phyloP scores from a whole-genome alignment of 2,329 filamentous ascomycete species.

The Triangularia verruculosa region DNA sequence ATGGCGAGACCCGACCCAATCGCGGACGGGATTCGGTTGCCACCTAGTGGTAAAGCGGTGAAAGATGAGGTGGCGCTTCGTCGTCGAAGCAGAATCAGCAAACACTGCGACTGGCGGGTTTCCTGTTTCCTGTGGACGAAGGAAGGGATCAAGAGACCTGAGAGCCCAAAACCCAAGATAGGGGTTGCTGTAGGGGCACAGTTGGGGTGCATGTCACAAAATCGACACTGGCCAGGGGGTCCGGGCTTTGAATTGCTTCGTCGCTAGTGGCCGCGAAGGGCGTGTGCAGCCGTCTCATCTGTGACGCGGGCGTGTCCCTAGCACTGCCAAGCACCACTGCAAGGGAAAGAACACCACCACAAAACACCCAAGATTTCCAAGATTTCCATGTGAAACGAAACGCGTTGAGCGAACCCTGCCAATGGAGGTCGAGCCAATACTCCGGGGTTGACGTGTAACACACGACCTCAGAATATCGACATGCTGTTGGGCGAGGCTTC shows the following conservation, averaged over 20 bases:
- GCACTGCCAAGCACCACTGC: background rate
- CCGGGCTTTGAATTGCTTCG: slow-evolving; percentile 2
- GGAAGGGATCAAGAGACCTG: slow-evolving; percentile 20
- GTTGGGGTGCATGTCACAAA: slow-evolving; percentile 21
- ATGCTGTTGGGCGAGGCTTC: background rate
- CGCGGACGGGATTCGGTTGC: slow-evolving; percentile 11
- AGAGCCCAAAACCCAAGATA: slow-evolving; percentile 28
- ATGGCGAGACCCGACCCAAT: slow-evolving; percentile 25
- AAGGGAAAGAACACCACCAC: slow-evolving; percentile 10
- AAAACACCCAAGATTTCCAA: slow-evolving; percentile 17
- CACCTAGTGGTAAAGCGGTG: slow-evolving; percentile 4
- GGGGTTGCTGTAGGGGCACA: slow-evolving; percentile 27
- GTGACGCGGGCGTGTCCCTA: background rate
- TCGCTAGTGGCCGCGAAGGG: background rate
- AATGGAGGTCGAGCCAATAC: background rate
- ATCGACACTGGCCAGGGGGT: slow-evolving; percentile 12
- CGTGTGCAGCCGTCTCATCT: background rate
- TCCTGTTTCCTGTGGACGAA: background rate
- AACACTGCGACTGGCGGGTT: background rate
- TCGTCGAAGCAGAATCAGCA: background rate
- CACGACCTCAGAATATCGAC: background rate
- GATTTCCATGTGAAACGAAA: slow-evolving; percentile 22
- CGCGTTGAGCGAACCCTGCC: slow-evolving; percentile 9
- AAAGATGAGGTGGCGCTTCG: slow-evolving; percentile 12
- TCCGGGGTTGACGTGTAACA: background rate